phyloP scores from a whole-genome alignment of 2,329 filamentous ascomycete genomes.

The Elsinoe necatrix region DNA sequence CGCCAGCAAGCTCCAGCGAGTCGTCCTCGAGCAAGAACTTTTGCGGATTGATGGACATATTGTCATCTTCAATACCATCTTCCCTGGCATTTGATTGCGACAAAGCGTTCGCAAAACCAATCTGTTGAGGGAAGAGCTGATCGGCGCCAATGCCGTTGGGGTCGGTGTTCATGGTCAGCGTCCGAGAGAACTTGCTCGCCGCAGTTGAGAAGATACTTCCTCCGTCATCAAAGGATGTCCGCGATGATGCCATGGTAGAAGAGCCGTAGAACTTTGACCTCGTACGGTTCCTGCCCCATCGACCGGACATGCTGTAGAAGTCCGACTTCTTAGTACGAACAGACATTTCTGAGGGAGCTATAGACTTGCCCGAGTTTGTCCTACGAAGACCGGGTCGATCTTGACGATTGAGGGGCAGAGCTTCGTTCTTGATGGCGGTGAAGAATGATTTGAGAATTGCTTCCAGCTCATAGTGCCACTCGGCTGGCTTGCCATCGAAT shows the following conservation, averaged over 20 bases:
- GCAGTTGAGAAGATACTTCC: slow-evolving; percentile 89
- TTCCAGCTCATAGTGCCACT: slow-evolving; percentile 84
- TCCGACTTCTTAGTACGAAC: slow-evolving; percentile 57
- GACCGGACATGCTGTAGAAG: slow-evolving; percentile 52
- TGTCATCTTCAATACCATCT: slow-evolving; percentile 45
- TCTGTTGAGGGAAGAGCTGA: slow-evolving; percentile 86
- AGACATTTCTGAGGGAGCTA: slow-evolving; percentile 71
- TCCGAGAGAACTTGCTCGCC: slow-evolving; percentile 93
- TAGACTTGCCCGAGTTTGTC: slow-evolving; percentile 68
- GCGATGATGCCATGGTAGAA: slow-evolving; percentile 78
- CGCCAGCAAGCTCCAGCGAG: slow-evolving; percentile 77
- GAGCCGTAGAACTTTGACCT: slow-evolving; percentile 65
- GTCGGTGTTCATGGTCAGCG: slow-evolving; percentile 84
- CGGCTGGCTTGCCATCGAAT: slow-evolving; percentile 47
- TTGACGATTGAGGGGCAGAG: slow-evolving; percentile 72
- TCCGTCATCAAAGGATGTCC: slow-evolving; percentile 87
- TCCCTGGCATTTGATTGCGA: slow-evolving; percentile 96
- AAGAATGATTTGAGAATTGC: slow-evolving; percentile 88
- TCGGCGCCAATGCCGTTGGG: slow-evolving; percentile 67
- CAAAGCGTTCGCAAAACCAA: slow-evolving; percentile 92
- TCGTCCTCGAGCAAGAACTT: slow-evolving; percentile 72
- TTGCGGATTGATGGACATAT: slow-evolving; percentile 24
- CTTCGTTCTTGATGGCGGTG: slow-evolving; percentile 74
- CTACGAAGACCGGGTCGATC: slow-evolving; percentile 16
- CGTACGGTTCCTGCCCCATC: slow-evolving; percentile 82